phyloP scores from a whole-genome alignment of 2,329 filamentous ascomycete species.

The Xylariaceae sp. region DNA sequence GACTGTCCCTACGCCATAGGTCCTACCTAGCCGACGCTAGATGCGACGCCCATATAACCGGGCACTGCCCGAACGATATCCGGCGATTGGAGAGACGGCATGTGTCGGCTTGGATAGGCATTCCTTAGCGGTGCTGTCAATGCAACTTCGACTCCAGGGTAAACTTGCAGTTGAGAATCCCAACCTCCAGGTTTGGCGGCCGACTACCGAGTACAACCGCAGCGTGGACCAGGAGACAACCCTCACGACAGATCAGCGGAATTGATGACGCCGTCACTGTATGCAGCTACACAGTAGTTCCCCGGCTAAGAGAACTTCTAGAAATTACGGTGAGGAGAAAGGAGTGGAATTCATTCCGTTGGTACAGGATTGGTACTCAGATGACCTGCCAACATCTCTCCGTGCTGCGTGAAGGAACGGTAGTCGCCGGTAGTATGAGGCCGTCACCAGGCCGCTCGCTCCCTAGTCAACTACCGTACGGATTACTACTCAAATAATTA shows the following conservation, averaged over 20 bases:
- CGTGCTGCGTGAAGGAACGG: too few species aligned
- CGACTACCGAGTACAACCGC: neutral
- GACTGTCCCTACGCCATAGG: neutral
- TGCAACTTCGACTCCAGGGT: neutral
- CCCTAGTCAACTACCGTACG: too few species aligned
- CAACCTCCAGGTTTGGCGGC: neutral
- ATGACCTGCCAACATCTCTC: too few species aligned
- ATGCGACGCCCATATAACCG: neutral
- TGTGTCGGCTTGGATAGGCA: neutral
- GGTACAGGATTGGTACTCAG: neutral
- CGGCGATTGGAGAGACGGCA: neutral
- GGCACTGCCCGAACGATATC: neutral
- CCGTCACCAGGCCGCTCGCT: too few species aligned
- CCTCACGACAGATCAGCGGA: neutral
- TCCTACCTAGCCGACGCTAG: neutral
- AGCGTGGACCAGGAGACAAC: neutral
- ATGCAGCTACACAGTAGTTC: neutral
- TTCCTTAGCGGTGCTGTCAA: neutral
- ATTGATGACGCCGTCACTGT: neutral
- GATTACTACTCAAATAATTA: too few species aligned
- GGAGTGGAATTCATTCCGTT: neutral
- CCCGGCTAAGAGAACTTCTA: neutral
- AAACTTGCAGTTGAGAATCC: neutral
- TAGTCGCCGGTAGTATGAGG: too few species aligned
- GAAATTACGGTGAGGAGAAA: neutral